These are phyloP conservation scores for Osmanthus fragrans DNA, from an alignment of 257 asterid genomes.

Conservation along the genomic window DNA sequence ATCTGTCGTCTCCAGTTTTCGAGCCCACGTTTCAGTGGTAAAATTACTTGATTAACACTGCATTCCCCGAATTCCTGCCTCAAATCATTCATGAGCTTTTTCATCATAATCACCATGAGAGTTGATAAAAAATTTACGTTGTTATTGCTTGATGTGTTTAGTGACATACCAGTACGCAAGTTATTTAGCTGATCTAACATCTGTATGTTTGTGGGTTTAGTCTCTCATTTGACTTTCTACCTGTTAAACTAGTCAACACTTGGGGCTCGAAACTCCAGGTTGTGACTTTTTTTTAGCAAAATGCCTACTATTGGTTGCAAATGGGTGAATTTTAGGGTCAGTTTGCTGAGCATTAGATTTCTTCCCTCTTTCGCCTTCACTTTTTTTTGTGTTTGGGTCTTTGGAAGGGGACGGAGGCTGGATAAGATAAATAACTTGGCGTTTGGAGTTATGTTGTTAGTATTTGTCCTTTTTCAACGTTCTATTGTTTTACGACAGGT, in stretches of 20 bases:
- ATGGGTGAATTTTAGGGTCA: background rate
- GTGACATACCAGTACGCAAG: background rate
- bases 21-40: slow-evolving; percentile 95
- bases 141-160: background rate
- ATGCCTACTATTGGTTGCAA: background rate
- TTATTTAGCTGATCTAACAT: background rate
- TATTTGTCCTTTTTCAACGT: background rate
- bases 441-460: background rate
- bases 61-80: background rate
- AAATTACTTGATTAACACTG: slow-evolving; percentile 7
- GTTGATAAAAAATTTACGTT: background rate
- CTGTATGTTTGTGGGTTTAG: background rate
- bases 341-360: background rate
- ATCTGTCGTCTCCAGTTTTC: slow-evolving; percentile 61
- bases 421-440: background rate
- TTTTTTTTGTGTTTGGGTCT: background rate
- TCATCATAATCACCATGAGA: background rate
- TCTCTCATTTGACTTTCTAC: background rate
- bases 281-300: background rate
- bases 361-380: background rate
- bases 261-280: background rate
- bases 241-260: background rate
- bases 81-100: background rate
- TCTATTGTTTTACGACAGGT: slow-evolving; percentile 46
- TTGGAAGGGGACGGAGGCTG: background rate